Evolutionary conservation across 768 basidiomycete genomes (phyloP).

Genomic region (Lactarius quietus): DNA sequence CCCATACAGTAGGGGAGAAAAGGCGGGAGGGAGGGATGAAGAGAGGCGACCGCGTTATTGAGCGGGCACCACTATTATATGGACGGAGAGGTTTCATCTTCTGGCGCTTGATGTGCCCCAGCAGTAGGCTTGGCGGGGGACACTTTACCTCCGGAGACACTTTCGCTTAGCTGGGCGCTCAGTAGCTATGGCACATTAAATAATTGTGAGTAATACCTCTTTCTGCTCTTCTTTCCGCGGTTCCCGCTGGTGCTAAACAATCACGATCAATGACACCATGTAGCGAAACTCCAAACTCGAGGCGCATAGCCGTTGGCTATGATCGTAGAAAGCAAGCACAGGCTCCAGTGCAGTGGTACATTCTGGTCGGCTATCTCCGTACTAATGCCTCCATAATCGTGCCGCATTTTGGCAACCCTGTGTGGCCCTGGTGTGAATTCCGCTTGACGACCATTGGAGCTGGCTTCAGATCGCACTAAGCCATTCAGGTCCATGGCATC

Average conservation of each 20-base stretch:
- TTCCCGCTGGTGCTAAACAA: not conserved
- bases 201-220: not conserved
- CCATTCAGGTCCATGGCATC: not conserved
- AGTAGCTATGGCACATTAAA: not conserved
- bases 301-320: not conserved
- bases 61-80: not conserved
- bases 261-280: not conserved
- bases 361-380: not conserved
- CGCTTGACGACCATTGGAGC: not conserved
- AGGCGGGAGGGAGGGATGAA: not conserved
- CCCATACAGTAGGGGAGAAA: not conserved
- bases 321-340: not conserved
- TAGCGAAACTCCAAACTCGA: not conserved
- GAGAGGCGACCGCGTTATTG: not conserved
- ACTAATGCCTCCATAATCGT: not conserved
- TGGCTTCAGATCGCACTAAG: not conserved
- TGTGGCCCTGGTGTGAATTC: not conserved
- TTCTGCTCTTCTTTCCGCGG: not conserved
- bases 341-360: too few relatives aligned
- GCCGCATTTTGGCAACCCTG: not conserved
- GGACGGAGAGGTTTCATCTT: not conserved
- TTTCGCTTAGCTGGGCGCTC: constrained; percentile 4
- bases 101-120: not conserved
- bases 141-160: not conserved
- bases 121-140: not conserved